Percentiles rank a stretch among this genome's conserved stretches.
phyloP scores from a whole-genome alignment of 2,329 filamentous ascomycete species.

The Albifimbria verrucaria region DNA sequence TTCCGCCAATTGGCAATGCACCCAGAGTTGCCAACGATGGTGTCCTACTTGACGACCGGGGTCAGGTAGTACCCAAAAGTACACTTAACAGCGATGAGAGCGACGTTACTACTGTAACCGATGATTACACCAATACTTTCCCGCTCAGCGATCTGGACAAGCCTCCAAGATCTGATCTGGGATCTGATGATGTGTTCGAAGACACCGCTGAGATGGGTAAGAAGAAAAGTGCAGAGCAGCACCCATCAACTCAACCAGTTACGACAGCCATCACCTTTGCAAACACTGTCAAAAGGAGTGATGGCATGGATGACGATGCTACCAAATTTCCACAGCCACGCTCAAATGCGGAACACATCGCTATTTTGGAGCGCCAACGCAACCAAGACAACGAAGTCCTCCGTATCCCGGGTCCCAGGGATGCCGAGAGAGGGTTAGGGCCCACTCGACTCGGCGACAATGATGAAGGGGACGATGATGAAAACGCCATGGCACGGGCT shows the following conservation, averaged over 20 bases:
- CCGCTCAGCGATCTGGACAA: constrained; percentile 18
- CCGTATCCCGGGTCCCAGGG: constrained; percentile 86
- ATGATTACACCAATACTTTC: constrained; percentile 20
- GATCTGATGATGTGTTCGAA: not conserved
- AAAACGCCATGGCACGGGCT: constrained; percentile 22
- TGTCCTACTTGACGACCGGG: constrained; percentile 43
- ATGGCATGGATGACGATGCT: constrained; percentile 48
- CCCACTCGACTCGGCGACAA: constrained; percentile 52
- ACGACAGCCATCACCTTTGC: constrained; percentile 61
- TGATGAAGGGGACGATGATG: constrained; percentile 34
- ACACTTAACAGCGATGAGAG: constrained; percentile 33
- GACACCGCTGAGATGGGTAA: not conserved
- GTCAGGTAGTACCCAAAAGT: constrained; percentile 24
- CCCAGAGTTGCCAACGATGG: constrained; percentile 61
- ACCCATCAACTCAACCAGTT: constrained; percentile 8
- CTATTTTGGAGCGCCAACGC: constrained; percentile 81
- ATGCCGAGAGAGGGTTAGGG: constrained; percentile 78
- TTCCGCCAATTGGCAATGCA: constrained; percentile 53
- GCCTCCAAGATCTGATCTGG: constrained; percentile 8
- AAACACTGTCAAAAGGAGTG: constrained; percentile 59
- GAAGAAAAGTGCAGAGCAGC: constrained; percentile 8
- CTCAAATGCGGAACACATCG: constrained; percentile 76
- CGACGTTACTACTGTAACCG: constrained; percentile 27
- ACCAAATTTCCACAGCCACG: constrained; percentile 47
- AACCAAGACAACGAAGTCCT: constrained; percentile 72